phyloP scores from a whole-genome alignment of 257 asterid genomes.

The Jasminum sambac region DNA sequence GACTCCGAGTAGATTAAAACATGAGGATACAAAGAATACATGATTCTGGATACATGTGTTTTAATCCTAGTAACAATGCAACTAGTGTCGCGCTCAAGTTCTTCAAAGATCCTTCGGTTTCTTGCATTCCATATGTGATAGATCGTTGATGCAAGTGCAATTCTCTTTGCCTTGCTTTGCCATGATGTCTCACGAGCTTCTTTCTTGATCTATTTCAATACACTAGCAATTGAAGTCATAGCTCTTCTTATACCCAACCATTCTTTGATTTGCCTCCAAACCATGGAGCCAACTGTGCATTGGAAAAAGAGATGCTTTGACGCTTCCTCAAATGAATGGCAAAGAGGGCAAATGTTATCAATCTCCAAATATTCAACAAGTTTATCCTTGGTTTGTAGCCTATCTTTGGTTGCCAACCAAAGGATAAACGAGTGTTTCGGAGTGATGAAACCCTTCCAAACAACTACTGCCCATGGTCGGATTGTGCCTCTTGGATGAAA shows the following conservation, averaged over 20 bases:
- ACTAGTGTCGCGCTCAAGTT: background rate
- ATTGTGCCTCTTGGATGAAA: background rate
- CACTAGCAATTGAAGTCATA: background rate
- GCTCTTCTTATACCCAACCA: background rate
- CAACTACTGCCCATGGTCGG: background rate
- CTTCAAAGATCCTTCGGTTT: background rate
- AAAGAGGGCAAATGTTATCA: no score
- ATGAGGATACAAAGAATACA: no score
- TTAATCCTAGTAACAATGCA: background rate
- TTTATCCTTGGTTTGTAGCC: no score
- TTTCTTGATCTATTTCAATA: background rate
- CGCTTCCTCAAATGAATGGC: background rate
- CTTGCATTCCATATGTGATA: background rate
- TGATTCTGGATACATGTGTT: background rate
- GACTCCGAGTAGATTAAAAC: background rate
- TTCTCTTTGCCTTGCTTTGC: no score
- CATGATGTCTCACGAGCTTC: background rate
- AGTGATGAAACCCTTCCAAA: no score
- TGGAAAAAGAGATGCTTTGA: background rate
- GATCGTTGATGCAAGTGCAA: no score
- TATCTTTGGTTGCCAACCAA: no score
- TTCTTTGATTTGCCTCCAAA: background rate
- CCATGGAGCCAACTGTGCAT: background rate
- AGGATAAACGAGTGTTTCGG: no score
- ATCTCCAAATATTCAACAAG: no score